A percentile compares a stretch with the other conserved stretches of the same genome.
Evolutionary conservation across 1,284 basidiomycete species (phyloP).

Genomic region (Tilletiaria anomala): DNA sequence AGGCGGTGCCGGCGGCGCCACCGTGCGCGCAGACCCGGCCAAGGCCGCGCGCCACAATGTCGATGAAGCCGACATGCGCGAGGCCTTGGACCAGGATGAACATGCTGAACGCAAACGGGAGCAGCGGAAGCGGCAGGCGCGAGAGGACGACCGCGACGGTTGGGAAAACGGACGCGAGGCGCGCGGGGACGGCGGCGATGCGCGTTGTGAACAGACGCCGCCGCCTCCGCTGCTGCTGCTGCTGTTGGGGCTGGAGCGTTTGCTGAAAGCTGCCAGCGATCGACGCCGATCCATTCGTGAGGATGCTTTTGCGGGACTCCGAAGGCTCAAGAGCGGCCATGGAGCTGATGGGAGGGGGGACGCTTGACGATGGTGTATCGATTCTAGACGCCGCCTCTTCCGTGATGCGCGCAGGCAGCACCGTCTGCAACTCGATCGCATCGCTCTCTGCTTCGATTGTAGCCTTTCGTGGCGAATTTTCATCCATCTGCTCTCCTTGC

Average conservation of each 20-base stretch:
- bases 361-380: no score
- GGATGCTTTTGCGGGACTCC: background rate
- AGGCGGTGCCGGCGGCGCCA: conserved; percentile 42
- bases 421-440: no score
- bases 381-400: no score
- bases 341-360: no score
- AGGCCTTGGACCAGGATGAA: conserved; percentile 86
- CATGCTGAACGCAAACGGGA: conserved; percentile 87
- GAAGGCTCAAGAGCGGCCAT: no score
- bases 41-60: conserved; percentile 64
- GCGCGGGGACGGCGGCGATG: background rate
- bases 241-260: no score
- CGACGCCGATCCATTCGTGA: background rate
- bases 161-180: conserved; percentile 48
- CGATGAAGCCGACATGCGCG: conserved; percentile 75
- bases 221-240: no score
- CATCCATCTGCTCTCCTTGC: background rate
- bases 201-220: background rate
- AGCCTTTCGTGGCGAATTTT: background rate
- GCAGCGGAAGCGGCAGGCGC: conserved; percentile 60
- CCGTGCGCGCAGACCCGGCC: conserved; percentile 42
- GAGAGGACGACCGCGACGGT: conserved; percentile 57
- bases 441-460: no score
- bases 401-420: background rate
- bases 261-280: no score